Conservation (phyloP, 768 basidiomycete genomes). For the Dendrothele bispora region DNA sequence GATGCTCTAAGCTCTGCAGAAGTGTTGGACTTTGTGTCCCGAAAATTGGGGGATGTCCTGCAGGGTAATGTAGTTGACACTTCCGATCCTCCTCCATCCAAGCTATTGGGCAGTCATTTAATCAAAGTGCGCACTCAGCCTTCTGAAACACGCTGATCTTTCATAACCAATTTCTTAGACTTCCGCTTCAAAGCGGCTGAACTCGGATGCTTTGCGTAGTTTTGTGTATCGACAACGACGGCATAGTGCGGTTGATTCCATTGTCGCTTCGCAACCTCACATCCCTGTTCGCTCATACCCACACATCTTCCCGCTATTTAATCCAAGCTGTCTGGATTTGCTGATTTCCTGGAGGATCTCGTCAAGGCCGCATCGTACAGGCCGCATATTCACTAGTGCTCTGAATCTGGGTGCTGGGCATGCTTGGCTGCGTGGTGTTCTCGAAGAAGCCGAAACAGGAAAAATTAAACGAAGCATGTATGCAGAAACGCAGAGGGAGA, state of each 20-base stretch:
- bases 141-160: constrained; percentile 9
- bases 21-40: constrained; percentile 49
- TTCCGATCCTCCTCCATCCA: constrained; percentile 51
- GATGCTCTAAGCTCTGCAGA: constrained; percentile 37
- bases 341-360: constrained; percentile 77
- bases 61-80: constrained; percentile 41
- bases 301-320: constrained; percentile 77
- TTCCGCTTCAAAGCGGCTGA: constrained; percentile 8
- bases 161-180: constrained; percentile 8
- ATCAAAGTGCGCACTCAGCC: constrained; percentile 37
- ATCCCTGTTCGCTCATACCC: constrained; percentile 54
- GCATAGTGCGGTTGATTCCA: constrained; percentile 43
- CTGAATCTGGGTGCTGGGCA: constrained; percentile 68
- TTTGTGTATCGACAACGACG: constrained; percentile 38
- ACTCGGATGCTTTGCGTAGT: constrained; percentile 17
- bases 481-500: constrained; percentile 83
- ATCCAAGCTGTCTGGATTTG: constrained; percentile 71
- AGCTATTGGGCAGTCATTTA: constrained; percentile 51
- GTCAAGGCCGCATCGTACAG: constrained; percentile 54
- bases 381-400: constrained; percentile 59
- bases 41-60: constrained; percentile 50
- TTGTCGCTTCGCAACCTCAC: constrained; percentile 45
- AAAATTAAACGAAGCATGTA: constrained; percentile 86
- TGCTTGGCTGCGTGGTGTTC: constrained; percentile 59
- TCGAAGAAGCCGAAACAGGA: constrained; percentile 57